These are phyloP conservation scores for Mortierella sp. DNA, from an alignment of 371 early-diverging fungal genomes.

Conservation along the genomic window DNA sequence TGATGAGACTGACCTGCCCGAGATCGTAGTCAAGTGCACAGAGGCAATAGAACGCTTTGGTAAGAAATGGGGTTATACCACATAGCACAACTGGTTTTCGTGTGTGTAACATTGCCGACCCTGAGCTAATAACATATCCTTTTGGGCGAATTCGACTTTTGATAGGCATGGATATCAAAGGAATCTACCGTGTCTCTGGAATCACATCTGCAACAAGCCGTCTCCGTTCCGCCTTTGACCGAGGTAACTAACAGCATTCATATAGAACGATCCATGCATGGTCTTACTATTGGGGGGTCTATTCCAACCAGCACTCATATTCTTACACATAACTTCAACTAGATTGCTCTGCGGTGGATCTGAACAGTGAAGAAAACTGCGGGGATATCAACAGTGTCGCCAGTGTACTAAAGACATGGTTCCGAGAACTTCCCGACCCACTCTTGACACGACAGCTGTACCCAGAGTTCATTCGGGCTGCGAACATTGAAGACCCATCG, in stretches of 20 bases:
- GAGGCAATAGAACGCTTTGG: constrained; percentile 80
- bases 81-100: not conserved
- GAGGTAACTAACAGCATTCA: constrained; percentile 57
- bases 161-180: constrained; percentile 72
- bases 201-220: constrained; percentile 75
- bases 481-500: constrained; percentile 75
- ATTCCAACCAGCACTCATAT: not conserved
- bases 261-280: not conserved
- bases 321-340: not conserved
- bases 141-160: not conserved
- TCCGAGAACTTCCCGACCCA: constrained; percentile 92
- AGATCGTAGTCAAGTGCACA: constrained; percentile 80
- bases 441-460: constrained; percentile 78
- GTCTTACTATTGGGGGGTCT: too few species aligned
- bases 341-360: constrained; percentile 75
- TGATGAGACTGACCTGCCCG: constrained; percentile 78
- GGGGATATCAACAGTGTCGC: constrained; percentile 86
- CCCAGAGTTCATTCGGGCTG: constrained; percentile 77
- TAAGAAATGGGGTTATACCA: not conserved
- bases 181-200: constrained; percentile 91
- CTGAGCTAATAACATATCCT: not conserved
- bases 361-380: constrained; percentile 67
- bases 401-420: constrained; percentile 90
- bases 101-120: not conserved
- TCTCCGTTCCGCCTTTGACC: constrained; percentile 78